Conservation (phyloP, 2,329 filamentous ascomycete genomes). For the Penicillium corylophilum region DNA sequence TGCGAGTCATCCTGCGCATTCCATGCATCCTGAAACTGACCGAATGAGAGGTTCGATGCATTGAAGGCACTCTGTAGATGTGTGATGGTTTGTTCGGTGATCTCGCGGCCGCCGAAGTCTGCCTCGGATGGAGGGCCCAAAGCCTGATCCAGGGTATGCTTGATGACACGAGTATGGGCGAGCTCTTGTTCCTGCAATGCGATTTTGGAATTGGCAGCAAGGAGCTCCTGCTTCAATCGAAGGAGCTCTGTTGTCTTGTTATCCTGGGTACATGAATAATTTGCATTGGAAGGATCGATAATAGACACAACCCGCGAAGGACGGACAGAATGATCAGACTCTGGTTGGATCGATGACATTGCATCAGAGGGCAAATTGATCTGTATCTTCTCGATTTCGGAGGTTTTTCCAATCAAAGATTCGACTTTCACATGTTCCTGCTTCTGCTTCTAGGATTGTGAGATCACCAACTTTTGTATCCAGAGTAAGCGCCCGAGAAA, state of each 20-base stretch:
- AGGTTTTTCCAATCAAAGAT: slow-evolving; percentile 29
- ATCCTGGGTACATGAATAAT: slow-evolving; percentile 17
- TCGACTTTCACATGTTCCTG: slow-evolving; percentile 38
- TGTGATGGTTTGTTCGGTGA: slow-evolving; percentile 52
- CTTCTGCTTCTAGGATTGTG: slow-evolving; percentile 49
- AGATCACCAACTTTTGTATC: slow-evolving; percentile 21
- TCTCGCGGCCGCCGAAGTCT: slow-evolving; percentile 50
- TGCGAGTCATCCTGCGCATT: slow-evolving; percentile 43
- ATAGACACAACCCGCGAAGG: slow-evolving; percentile 19
- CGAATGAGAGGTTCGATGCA: slow-evolving; percentile 46
- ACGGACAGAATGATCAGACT: slow-evolving; percentile 22
- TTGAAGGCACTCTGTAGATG: slow-evolving; percentile 55
- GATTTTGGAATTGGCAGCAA: slow-evolving; percentile 57
- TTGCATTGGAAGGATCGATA: slow-evolving; percentile 15
- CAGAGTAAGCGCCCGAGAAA: background rate
- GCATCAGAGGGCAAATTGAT: slow-evolving; percentile 42
- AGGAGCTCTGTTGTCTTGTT: slow-evolving; percentile 51
- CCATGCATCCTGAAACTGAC: slow-evolving; percentile 46
- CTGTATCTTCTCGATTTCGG: slow-evolving; percentile 64
- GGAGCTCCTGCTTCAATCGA: slow-evolving; percentile 58
- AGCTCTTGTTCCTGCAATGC: slow-evolving; percentile 62
- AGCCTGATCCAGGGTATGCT: slow-evolving; percentile 61
- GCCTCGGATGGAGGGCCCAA: slow-evolving; percentile 55
- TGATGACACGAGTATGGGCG: slow-evolving; percentile 59
- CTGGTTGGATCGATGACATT: slow-evolving; percentile 12